phyloP scores from a whole-genome alignment of 352 stramenopile species.

The Phytophthora citrophthora region DNA sequence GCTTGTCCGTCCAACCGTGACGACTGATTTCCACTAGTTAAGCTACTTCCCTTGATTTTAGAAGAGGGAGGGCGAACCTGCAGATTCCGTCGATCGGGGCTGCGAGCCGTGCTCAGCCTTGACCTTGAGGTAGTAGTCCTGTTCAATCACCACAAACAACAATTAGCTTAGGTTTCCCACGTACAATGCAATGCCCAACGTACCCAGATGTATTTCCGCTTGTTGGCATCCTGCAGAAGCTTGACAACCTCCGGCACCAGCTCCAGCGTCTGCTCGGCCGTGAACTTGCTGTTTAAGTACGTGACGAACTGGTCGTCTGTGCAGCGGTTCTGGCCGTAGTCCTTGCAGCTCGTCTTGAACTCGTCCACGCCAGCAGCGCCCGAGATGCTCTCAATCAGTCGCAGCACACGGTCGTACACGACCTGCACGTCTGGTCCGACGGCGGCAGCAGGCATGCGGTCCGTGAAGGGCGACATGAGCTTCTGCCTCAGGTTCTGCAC shows the following conservation, averaged over 20 bases:
- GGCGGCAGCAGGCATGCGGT: constrained; percentile 75
- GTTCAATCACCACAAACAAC: constrained; percentile 8
- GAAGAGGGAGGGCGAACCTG: constrained; percentile 70
- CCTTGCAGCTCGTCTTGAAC: constrained; percentile 88
- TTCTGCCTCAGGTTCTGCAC: constrained; percentile 62
- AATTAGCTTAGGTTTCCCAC: constrained; percentile 7
- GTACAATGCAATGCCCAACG: constrained; percentile 17
- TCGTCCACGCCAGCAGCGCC: constrained; percentile 70
- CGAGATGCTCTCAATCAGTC: constrained; percentile 69
- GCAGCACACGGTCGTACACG: constrained; percentile 85
- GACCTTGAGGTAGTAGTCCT: constrained; percentile 81
- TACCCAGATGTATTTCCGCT: constrained; percentile 88
- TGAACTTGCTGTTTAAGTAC: constrained; percentile 79
- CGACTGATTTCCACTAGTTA: constrained; percentile 1
- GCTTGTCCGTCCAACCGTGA: neutral
- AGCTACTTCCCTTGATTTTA: constrained; percentile 34
- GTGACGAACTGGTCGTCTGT: constrained; percentile 71
- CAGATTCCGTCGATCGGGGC: constrained; percentile 26
- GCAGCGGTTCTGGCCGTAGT: constrained; percentile 85
- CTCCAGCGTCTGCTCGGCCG: constrained; percentile 70
- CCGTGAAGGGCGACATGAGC: constrained; percentile 69
- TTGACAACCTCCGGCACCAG: constrained; percentile 85
- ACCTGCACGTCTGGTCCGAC: constrained; percentile 82
- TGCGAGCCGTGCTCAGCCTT: constrained; percentile 56
- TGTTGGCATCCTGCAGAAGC: constrained; percentile 81